Base-by-base conservation (phyloP, 805 yeast species). In the Priceomyces carsonii region DNA sequence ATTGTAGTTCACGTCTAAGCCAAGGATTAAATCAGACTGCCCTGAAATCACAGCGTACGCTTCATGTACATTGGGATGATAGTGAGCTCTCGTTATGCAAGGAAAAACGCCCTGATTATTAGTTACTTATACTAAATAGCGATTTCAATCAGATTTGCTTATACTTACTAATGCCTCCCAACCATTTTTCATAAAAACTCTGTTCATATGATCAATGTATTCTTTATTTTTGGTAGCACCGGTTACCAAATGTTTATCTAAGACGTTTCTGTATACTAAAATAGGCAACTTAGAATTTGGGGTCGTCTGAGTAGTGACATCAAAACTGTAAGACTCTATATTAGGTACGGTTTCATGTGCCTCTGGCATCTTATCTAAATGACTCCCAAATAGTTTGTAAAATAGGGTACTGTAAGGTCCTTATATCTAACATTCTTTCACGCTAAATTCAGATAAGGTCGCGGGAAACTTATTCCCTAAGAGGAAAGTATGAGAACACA, bases 1-100 rank as follows among this genome's bases (percentile, higher is more conserved):
- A 10, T 25, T 21, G 2, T 22, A n/a, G 14, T 12, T 29, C 9
- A 33, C 42, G 17, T 26, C 33, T 8, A 39, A 14, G 10, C 43
- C 43, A n/a, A 39, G 26, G 5, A 21, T 26, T 20, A 36, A 26
- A 3, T 36, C 29, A 18, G 40, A 36, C 4, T 37, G 23, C 6
- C 43, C 43, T 6, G 14, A 10, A 13, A 36, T 29, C 3, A 39
- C 31, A 4, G 28, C 40, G 19, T 39, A 39, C 3, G 24, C 26
- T 25, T 40, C 43, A 26, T 40, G 43, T n/a, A 35, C 39, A 23
- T 40, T 40, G 26, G 40, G 35, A 16, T 40, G 43, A 34, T 36
- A 40, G 19, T 36, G 40, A 17, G 21, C 19, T 5, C 23, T 19
- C 6, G 28, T 26, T 6, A 23, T 15, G 14, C 26, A 12, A 23